Evolutionary conservation across 2,329 filamentous ascomycete genomes (phyloP).

Genomic region (Ophioceras dolichostomum): DNA sequence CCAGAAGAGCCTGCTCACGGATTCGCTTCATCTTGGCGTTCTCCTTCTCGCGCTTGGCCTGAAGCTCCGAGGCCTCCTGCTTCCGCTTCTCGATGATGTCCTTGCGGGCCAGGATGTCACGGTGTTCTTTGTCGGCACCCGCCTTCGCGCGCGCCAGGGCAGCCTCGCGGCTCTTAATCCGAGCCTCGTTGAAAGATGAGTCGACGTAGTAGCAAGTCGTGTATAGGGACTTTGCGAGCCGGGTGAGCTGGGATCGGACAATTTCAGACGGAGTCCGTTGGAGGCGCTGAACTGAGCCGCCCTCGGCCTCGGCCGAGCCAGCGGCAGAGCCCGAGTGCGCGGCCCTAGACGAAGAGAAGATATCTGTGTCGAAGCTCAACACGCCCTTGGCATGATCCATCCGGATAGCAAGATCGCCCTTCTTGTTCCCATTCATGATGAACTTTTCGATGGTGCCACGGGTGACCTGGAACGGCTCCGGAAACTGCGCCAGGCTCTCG

Average conservation of each 20-base stretch:
- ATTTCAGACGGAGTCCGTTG: constrained; percentile 98
- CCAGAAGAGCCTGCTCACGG: constrained; percentile 75
- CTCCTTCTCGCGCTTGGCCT: constrained; percentile 83
- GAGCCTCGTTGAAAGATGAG: constrained; percentile 72
- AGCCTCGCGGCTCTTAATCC: constrained; percentile 64
- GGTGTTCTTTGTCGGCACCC: constrained; percentile 86
- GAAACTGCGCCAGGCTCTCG: constrained; percentile 86
- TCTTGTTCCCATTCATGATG: constrained; percentile 99
- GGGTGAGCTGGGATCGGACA: constrained; percentile 85
- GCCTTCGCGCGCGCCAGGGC: constrained; percentile 73
- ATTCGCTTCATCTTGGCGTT: constrained; percentile 80
- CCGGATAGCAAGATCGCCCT: constrained; percentile 91
- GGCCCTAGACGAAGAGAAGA: constrained; percentile 94
- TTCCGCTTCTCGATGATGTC: constrained; percentile 94
- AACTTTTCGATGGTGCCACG: constrained; percentile 95
- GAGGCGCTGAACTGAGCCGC: constrained; percentile 78
- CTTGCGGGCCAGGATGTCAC: constrained; percentile 72
- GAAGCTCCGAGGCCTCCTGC: constrained; percentile 80
- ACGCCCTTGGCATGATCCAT: constrained; percentile 93
- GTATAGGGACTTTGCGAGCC: constrained; percentile 81
- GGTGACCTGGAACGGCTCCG: constrained; percentile 88
- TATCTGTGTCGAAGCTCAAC: constrained; percentile 93
- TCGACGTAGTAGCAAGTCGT: constrained; percentile 95
- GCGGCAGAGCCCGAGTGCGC: constrained; percentile 72
- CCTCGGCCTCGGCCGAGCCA: constrained; percentile 79